phyloP scores from a whole-genome alignment of 192 early-diverging fungal genomes.

The Gigaspora rosea region DNA sequence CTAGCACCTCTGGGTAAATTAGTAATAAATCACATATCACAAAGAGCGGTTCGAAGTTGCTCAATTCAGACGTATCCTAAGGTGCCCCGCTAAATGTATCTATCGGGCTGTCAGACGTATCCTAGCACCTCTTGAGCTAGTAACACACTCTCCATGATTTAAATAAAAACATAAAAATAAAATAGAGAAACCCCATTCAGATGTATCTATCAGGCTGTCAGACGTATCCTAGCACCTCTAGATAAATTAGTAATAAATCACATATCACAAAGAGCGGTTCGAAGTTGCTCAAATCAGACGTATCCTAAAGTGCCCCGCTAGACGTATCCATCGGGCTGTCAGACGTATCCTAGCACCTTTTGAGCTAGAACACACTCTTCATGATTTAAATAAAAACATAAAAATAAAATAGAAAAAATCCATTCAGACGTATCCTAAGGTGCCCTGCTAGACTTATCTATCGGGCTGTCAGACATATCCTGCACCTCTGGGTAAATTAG shows the following conservation, averaged over 20 bases:
- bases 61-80: constrained; percentile 28
- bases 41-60: constrained; percentile 11
- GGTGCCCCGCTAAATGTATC: neutral
- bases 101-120: constrained; percentile 23
- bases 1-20: constrained; percentile 26
- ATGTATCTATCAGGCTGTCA: constrained; percentile 17
- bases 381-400: too few relatives aligned
- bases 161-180: neutral
- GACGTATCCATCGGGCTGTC: too few relatives aligned
- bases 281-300: constrained; percentile 27
- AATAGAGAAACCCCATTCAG: too few relatives aligned
- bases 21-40: neutral
- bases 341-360: too few relatives aligned
- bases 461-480: constrained; percentile 21
- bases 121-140: constrained; percentile 21
- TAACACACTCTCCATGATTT: neutral
- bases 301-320: too few relatives aligned
- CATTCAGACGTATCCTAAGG: too few relatives aligned
- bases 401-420: too few relatives aligned
- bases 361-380: too few relatives aligned
- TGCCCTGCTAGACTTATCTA: constrained; percentile 1
- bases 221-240: constrained; percentile 28
- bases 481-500: too few relatives aligned
- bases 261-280: neutral
- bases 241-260: constrained; percentile 12